Base-by-base conservation (phyloP, 192 early-diverging fungal species). In the Chytriomyces hyalinus region DNA sequence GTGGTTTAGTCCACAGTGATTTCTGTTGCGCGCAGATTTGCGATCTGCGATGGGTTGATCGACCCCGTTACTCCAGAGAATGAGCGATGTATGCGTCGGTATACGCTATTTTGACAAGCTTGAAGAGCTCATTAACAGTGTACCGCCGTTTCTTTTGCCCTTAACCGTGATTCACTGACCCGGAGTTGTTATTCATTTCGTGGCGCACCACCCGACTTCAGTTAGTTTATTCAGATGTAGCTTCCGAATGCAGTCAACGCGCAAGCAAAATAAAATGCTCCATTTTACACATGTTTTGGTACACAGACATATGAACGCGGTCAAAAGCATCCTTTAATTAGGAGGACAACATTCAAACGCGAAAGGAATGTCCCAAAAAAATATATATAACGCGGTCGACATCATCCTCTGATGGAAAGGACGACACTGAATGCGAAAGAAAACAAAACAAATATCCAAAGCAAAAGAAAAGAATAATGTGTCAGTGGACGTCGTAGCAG, bases 201-300 rank as follows among this genome's bases (percentile, higher is more conserved):
- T 80, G 53, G 84, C 87, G 28, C 82, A 85, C 68, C 78, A 77
- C 36, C 77, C 86, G 81, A 88, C 63, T 88, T 86, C 65, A 28
- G 28, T 15, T 81, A 88, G 69, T 88, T 88, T 64, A 83, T 86
- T 20, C 72, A 67, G 15, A 86, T 88, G 80, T 88, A 85, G 59
- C 82, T 86, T 49, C 69, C 69, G 24, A n/a, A 36, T n/a, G n/a
- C 63, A 65, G 24, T n/a, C n/a, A n/a, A n/a, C n/a, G n/a, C n/a
- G n/a, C 24, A 26, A 26, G 24, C 24, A 26, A 26, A 26, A 26
- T 26, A 26, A 26, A 26, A 26, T 0, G 24, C 24, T 0, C 24
- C 24, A 26, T 26, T 26, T 26, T 26, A 26, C 24, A 0, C 24
- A 26, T 26, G 24, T 26, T 26, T 26, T 26, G 24, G 24, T 26